These are phyloP conservation scores for Leishmania tropica DNA, from an alignment of 208 protist species.

Conservation along the genomic window DNA sequence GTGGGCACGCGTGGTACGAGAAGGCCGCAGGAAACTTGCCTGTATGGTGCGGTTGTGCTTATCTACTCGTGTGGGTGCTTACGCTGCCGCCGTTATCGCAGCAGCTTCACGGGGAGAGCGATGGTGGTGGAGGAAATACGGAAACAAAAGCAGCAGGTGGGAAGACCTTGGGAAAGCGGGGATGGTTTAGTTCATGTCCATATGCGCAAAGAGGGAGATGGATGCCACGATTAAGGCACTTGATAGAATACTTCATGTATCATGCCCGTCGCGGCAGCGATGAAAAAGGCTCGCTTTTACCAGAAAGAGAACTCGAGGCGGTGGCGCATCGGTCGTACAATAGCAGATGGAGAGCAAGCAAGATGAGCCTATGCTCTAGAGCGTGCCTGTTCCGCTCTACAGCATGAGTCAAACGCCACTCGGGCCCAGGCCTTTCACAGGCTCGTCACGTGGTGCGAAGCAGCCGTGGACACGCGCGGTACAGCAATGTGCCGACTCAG, in stretches of 20 bases:
- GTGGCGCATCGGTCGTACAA: background rate
- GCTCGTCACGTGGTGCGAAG: background rate
- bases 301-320: background rate
- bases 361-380: background rate
- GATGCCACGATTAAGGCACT: background rate
- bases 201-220: background rate
- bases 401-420: background rate
- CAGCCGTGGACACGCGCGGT: background rate
- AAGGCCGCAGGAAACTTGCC: background rate
- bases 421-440: background rate
- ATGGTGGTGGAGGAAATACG: background rate
- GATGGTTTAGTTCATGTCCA: background rate
- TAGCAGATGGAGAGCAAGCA: background rate
- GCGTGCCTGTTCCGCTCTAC: background rate
- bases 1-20: background rate
- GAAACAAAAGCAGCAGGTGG: background rate
- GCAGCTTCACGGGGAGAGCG: background rate
- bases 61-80: background rate
- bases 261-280: background rate
- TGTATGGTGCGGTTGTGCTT: background rate
- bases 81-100: background rate
- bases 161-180: background rate
- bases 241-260: background rate
- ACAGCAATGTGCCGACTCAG: background rate
- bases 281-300: background rate